phyloP scores from a whole-genome alignment of 2,329 filamentous ascomycete genomes.

The Westerdykella sp. region DNA sequence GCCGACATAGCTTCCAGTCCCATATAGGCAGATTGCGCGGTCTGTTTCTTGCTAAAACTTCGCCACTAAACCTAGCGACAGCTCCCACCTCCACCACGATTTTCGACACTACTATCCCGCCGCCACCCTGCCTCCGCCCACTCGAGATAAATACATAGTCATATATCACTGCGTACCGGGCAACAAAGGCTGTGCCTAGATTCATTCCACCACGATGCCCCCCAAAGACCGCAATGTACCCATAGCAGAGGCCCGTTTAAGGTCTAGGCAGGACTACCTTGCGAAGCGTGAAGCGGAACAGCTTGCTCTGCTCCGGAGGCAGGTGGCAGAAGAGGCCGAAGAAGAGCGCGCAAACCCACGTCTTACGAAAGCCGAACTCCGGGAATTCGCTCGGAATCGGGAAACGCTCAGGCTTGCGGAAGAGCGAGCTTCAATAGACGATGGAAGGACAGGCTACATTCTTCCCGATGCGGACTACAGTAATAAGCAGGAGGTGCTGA shows the following conservation, averaged over 20 bases:
- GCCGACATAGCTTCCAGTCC: too few species aligned
- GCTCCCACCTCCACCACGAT: too few species aligned
- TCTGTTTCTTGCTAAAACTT: too few species aligned
- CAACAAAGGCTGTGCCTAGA: too few species aligned
- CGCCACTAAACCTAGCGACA: too few species aligned
- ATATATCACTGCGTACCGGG: too few species aligned
- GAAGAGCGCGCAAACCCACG: conserved; percentile 70
- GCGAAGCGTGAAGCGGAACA: conserved; percentile 87
- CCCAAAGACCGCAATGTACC: conserved; percentile 26
- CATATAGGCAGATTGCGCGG: too few species aligned
- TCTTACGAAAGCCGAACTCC: conserved; percentile 72
- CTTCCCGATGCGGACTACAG: conserved; percentile 88
- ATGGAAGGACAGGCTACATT: conserved; percentile 84
- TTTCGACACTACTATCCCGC: too few species aligned
- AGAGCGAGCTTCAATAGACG: conserved; percentile 79
- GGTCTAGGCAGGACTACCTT: conserved; percentile 86
- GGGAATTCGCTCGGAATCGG: conserved; percentile 81
- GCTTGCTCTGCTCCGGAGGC: conserved; percentile 76
- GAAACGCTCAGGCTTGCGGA: conserved; percentile 73
- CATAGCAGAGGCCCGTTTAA: conserved; percentile 69
- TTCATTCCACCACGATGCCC: conserved; percentile 13
- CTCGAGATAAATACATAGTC: too few species aligned
- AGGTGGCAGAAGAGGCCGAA: conserved; percentile 79
- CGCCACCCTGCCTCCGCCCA: too few species aligned
- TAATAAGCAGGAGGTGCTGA: conserved; percentile 84